A percentile compares a stretch with the other conserved stretches of the same genome.
phyloP scores from a whole-genome alignment of 441 rosid genomes.

The Sinapis alba region DNA sequence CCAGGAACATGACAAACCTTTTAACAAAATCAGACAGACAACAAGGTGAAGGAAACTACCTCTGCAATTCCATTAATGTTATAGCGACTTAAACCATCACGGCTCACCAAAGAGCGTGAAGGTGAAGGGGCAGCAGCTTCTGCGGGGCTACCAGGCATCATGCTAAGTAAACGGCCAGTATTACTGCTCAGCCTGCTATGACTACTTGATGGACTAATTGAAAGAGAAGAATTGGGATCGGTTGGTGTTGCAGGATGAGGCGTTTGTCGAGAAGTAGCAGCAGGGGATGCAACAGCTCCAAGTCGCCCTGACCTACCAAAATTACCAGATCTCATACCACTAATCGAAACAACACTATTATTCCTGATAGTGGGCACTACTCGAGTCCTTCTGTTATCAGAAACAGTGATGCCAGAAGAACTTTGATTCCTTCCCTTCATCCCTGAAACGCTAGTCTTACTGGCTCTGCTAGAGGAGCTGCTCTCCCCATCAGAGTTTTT shows the following conservation, averaged over 20 bases:
- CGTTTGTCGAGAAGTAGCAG: slow-evolving; percentile 41
- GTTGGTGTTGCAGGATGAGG: slow-evolving; percentile 51
- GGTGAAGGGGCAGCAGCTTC: slow-evolving; percentile 45
- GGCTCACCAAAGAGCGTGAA: slow-evolving; percentile 47
- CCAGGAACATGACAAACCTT: slow-evolving; percentile 19
- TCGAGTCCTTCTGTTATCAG: slow-evolving; percentile 65
- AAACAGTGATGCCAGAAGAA: slow-evolving; percentile 54
- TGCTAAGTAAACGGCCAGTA: slow-evolving; percentile 35
- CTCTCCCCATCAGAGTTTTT: slow-evolving; percentile 62
- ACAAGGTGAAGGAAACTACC: slow-evolving; percentile 50
- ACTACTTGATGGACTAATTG: slow-evolving; percentile 24
- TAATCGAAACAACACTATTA: slow-evolving; percentile 55
- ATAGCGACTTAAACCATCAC: slow-evolving; percentile 58
- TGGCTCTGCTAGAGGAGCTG: slow-evolving; percentile 64
- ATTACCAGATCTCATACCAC: slow-evolving; percentile 52
- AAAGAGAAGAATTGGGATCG: too few species aligned
- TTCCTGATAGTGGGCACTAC: slow-evolving; percentile 46
- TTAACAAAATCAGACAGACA: slow-evolving; percentile 33
- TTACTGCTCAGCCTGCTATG: slow-evolving; percentile 32
- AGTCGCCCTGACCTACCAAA: slow-evolving; percentile 37
- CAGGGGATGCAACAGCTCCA: slow-evolving; percentile 30
- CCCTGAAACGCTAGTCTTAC: slow-evolving; percentile 49
- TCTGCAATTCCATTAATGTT: slow-evolving; percentile 84
- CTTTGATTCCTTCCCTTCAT: slow-evolving; percentile 46
- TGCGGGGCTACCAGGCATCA: slow-evolving; percentile 53